Conservation (phyloP, 352 stramenopile genomes). For the Pythium rishiriense region DNA sequence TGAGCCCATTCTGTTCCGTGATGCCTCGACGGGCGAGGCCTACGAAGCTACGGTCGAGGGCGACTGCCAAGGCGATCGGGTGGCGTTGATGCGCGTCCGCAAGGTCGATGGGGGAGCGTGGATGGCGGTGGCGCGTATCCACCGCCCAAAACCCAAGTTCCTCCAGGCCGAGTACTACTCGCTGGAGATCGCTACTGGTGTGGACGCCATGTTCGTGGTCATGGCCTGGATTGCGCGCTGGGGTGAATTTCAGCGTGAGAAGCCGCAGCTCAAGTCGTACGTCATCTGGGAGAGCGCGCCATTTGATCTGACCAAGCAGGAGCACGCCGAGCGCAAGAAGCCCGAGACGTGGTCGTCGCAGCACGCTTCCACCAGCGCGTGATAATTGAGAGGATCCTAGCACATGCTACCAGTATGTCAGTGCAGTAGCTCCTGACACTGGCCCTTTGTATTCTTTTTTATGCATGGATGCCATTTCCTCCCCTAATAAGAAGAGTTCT, state of each 20-base stretch:
- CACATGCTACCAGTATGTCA: too few relatives aligned
- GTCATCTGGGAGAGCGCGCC: neutral
- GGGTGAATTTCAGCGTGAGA: constrained; percentile 5
- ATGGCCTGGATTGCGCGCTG: constrained; percentile 15
- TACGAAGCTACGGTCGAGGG: constrained; percentile 1
- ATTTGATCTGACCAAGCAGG: neutral
- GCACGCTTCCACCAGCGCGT: neutral
- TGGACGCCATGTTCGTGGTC: constrained; percentile 4
- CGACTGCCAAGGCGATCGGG: neutral
- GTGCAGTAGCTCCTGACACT: too few relatives aligned
- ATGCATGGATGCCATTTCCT: too few relatives aligned
- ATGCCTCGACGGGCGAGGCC: neutral
- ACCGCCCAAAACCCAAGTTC: neutral
- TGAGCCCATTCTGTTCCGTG: neutral
- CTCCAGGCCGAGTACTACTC: neutral
- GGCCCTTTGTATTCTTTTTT: too few relatives aligned
- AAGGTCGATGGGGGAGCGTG: neutral
- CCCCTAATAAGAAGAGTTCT: too few relatives aligned
- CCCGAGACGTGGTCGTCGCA: neutral
- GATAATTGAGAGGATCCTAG: too few relatives aligned
- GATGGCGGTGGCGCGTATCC: constrained; percentile 7
- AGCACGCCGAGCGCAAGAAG: neutral
- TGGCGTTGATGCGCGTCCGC: neutral
- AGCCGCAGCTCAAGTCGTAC: constrained; percentile 12
- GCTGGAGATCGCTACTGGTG: constrained; percentile 11